These are phyloP conservation scores for Ceratocystiopsis sp. DNA, from an alignment of 2,329 filamentous ascomycete species.

Conservation along the genomic window DNA sequence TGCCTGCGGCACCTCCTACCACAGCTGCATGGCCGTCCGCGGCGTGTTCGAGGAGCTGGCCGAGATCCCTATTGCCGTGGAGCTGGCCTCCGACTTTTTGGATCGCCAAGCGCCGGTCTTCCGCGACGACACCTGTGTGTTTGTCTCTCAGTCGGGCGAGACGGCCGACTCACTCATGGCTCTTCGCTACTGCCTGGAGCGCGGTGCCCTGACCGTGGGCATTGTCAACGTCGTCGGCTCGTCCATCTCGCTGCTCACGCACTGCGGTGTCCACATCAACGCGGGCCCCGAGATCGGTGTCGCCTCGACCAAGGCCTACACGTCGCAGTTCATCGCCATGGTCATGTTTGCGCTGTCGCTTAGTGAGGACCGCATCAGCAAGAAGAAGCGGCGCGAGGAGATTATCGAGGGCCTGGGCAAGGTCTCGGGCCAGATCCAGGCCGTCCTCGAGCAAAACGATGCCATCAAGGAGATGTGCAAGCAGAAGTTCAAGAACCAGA, in stretches of 20 bases:
- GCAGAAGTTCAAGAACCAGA: constrained; percentile 91
- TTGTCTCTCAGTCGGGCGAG: constrained; percentile 97
- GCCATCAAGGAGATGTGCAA: constrained; percentile 88
- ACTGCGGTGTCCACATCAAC: constrained; percentile 99
- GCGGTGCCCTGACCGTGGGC: constrained; percentile 89
- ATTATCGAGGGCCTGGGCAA: constrained; percentile 87
- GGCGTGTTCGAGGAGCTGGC: constrained; percentile 96
- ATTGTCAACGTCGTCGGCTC: constrained; percentile 98
- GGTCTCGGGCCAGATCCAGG: constrained; percentile 80
- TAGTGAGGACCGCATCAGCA: constrained; percentile 90
- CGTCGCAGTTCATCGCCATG: constrained; percentile 98
- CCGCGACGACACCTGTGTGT: constrained; percentile 97
- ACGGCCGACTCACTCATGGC: constrained; percentile 96
- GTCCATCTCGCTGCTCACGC: constrained; percentile 91
- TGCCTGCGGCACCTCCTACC: constrained; percentile 93
- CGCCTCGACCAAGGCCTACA: constrained; percentile 97
- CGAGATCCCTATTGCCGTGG: constrained; percentile 93
- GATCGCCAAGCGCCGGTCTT: constrained; percentile 94
- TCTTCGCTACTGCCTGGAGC: constrained; percentile 93
- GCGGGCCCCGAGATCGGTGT: constrained; percentile 97
- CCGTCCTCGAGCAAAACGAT: constrained; percentile 80
- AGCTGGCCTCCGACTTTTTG: constrained; percentile 94
- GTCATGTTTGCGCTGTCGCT: constrained; percentile 97
- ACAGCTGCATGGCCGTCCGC: constrained; percentile 98
- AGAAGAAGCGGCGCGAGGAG: constrained; percentile 78